Evolutionary conservation across 2,329 filamentous ascomycete species (phyloP).

Genomic region (Epichloe gansuensis): DNA sequence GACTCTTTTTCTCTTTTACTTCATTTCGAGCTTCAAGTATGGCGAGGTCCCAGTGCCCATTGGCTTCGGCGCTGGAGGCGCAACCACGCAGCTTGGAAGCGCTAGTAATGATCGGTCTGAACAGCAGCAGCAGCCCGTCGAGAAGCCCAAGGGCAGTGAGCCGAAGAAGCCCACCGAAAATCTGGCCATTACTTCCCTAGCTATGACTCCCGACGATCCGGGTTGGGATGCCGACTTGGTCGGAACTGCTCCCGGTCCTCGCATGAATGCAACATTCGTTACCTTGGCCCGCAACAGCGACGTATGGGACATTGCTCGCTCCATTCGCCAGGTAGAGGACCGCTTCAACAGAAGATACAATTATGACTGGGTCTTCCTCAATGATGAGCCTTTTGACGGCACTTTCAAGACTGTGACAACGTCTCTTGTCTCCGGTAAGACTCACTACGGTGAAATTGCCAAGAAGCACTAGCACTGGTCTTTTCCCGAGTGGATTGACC

Average conservation of each 20-base stretch:
- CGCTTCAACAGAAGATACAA: slow-evolving; percentile 94
- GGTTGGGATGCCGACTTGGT: slow-evolving; percentile 40
- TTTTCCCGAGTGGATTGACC: slow-evolving; percentile 89
- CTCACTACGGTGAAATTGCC: slow-evolving; percentile 81
- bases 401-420: slow-evolving; percentile 87
- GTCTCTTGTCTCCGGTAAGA: slow-evolving; percentile 82
- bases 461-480: slow-evolving; percentile 98
- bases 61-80: neutral
- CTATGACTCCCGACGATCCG: slow-evolving; percentile 38
- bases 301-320: slow-evolving; percentile 92
- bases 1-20: slow-evolving; percentile 66
- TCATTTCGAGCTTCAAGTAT: slow-evolving; percentile 53
- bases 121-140: slow-evolving; percentile 6
- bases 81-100: neutral
- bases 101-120: neutral
- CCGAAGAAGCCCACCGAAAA: slow-evolving; percentile 13
- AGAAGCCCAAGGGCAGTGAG: slow-evolving; percentile 12
- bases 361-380: slow-evolving; percentile 99
- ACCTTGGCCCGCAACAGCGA: slow-evolving; percentile 88
- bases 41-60: slow-evolving; percentile 23
- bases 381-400: slow-evolving; percentile 87
- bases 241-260: slow-evolving; percentile 49
- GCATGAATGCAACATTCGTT: slow-evolving; percentile 96
- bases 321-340: slow-evolving; percentile 93
- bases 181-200: slow-evolving; percentile 30